Conservation (phyloP, 257 asterid species). For the Nicotiana otophora region DNA sequence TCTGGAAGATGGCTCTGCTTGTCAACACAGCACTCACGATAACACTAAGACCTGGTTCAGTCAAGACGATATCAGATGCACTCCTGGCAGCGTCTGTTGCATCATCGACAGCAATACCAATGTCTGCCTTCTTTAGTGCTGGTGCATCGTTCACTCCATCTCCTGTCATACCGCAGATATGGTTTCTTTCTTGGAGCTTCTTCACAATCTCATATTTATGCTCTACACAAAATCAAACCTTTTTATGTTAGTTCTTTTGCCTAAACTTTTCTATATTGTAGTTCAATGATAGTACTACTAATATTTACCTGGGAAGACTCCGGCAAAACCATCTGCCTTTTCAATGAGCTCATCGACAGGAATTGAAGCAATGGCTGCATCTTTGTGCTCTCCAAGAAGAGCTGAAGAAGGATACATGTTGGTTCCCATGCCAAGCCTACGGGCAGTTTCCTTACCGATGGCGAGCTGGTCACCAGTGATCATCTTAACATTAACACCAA, state of each 20-base stretch:
- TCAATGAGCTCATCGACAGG: conserved; percentile 85
- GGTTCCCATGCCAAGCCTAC: conserved; percentile 92
- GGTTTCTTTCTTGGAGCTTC: conserved; percentile 73
- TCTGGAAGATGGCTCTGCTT: conserved; percentile 86
- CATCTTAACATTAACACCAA: conserved; percentile 93
- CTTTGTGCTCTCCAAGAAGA: conserved; percentile 74
- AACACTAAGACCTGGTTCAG: conserved; percentile 87
- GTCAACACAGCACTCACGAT: conserved; percentile 81
- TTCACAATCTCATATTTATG: conserved; percentile 89
- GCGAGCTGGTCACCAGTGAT: conserved; percentile 93
- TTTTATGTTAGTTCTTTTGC: background rate
- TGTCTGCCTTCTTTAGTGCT: conserved; percentile 79
- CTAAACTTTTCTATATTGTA: background rate
- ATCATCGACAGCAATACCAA: conserved; percentile 87
- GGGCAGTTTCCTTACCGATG: conserved; percentile 87
- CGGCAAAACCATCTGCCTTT: conserved; percentile 93
- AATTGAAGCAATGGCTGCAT: conserved; percentile 60
- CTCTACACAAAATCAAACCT: conserved; percentile 22
- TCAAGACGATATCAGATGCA: conserved; percentile 83
- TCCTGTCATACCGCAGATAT: conserved; percentile 90
- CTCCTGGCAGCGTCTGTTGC: conserved; percentile 89
- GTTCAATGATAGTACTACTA: background rate
- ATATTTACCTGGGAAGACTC: conserved; percentile 77
- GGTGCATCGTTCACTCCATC: conserved; percentile 96
- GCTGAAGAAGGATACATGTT: conserved; percentile 96